These are phyloP conservation scores for Euphorbia tirucalli DNA, from an alignment of 345 rosid species.

Conservation along the genomic window DNA sequence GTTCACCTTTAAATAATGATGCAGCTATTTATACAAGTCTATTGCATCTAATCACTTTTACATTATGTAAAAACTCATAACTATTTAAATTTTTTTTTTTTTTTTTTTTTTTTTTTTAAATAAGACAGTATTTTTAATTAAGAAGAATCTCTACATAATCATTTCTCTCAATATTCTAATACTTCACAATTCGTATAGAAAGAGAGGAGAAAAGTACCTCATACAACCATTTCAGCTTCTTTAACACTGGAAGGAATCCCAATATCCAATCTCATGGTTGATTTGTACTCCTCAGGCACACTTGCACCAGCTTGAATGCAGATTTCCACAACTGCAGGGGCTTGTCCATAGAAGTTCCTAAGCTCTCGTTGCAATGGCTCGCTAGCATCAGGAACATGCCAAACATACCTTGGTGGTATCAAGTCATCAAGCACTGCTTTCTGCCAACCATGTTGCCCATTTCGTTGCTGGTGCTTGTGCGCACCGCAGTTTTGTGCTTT, in stretches of 20 bases:
- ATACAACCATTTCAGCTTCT: slow-evolving; percentile 97
- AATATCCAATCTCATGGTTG: slow-evolving; percentile 94
- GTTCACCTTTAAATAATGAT: too few relatives aligned
- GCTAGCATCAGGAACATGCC: slow-evolving; percentile 82
- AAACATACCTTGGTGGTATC: slow-evolving; percentile 89
- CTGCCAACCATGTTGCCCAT: slow-evolving; percentile 98
- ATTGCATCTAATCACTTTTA: too few relatives aligned
- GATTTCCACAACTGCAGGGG: slow-evolving; percentile 87
- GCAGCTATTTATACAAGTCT: too few relatives aligned
- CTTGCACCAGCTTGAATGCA: slow-evolving; percentile 80
- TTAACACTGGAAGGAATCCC: slow-evolving; percentile 68
- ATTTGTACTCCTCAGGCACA: slow-evolving; percentile 69
- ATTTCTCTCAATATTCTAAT: slow-evolving; percentile 4
- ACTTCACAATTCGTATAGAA: slow-evolving; percentile 1
- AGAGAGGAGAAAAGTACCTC: slow-evolving; percentile 17
- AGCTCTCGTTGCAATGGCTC: slow-evolving; percentile 76
- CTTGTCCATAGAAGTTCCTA: slow-evolving; percentile 76
- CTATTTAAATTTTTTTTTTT: too few relatives aligned
- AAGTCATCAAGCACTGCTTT: slow-evolving; percentile 76
- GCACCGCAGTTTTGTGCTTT: slow-evolving; percentile 96
- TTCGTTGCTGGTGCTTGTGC: slow-evolving; percentile 90
- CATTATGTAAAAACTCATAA: too few relatives aligned
- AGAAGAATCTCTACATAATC: not conserved
- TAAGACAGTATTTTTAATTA: too few relatives aligned
- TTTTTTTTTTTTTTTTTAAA: too few relatives aligned